phyloP scores from a whole-genome alignment of 192 early-diverging fungal species.

The Pilaira anomala region DNA sequence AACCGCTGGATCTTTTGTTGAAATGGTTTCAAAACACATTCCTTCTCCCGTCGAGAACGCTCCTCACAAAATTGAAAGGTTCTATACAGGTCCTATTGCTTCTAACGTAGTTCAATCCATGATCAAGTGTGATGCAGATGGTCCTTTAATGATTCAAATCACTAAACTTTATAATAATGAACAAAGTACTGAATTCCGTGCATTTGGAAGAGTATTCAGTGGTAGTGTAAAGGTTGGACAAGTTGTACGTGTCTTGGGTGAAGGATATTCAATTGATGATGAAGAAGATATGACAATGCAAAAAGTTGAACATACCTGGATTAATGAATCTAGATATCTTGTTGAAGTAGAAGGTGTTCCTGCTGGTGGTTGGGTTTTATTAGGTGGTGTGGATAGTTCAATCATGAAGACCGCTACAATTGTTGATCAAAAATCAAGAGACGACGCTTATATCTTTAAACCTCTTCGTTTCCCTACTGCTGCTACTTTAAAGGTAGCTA shows the following conservation, averaged over 20 bases:
- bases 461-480: slow-evolving; percentile 80
- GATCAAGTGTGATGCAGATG: slow-evolving; percentile 77
- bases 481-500: slow-evolving; percentile 90
- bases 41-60: slow-evolving; percentile 83
- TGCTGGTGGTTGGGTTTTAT: slow-evolving; percentile 88
- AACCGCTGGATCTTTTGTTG: slow-evolving; percentile 78
- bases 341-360: slow-evolving; percentile 75
- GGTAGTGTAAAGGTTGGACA: slow-evolving; percentile 78
- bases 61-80: slow-evolving; percentile 49
- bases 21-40: slow-evolving; percentile 80
- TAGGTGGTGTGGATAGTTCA: slow-evolving; percentile 88
- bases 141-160: slow-evolving; percentile 90
- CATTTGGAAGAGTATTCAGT: slow-evolving; percentile 92
- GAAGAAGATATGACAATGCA: slow-evolving; percentile 95
- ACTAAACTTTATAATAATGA: slow-evolving; percentile 89
- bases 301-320: slow-evolving; percentile 64
- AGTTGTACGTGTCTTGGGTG: slow-evolving; percentile 86
- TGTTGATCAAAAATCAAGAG: slow-evolving; percentile 60
- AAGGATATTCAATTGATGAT: slow-evolving; percentile 87
- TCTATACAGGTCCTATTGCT: slow-evolving; percentile 64
- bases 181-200: slow-evolving; percentile 83
- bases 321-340: slow-evolving; percentile 84
- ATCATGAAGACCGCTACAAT: slow-evolving; percentile 97
- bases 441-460: slow-evolving; percentile 79
- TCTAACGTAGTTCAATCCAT: slow-evolving; percentile 63